Conservation (phyloP, 768 basidiomycete genomes). For the Mycena sanguinolenta region DNA sequence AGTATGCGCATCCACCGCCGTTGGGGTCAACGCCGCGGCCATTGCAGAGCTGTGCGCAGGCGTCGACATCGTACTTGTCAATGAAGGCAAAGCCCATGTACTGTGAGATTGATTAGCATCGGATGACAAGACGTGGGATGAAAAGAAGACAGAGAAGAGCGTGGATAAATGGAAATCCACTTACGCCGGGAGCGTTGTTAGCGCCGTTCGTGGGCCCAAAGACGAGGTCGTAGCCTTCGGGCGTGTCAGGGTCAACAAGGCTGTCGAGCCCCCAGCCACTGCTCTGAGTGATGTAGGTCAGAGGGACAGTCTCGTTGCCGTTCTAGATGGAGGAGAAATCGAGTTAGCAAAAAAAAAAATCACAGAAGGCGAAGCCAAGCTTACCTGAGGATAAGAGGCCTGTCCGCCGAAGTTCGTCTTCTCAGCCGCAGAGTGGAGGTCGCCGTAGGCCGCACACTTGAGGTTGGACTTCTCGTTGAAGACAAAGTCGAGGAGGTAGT, state of each 20-base stretch:
- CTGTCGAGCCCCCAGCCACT: slow-evolving; percentile 55
- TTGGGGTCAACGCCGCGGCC: slow-evolving; percentile 54
- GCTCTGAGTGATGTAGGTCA: slow-evolving; percentile 60
- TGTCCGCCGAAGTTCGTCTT: slow-evolving; percentile 63
- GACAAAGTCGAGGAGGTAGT: slow-evolving; percentile 54
- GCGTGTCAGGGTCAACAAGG: slow-evolving; percentile 54
- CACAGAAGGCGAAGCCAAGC: background rate
- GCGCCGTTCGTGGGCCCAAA: slow-evolving; percentile 61
- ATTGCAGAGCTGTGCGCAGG: slow-evolving; percentile 61
- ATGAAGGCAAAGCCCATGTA: slow-evolving; percentile 68
- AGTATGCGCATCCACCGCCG: slow-evolving; percentile 63
- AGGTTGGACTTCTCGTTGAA: slow-evolving; percentile 57
- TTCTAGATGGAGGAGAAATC: slow-evolving; percentile 30
- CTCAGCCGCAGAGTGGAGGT: slow-evolving; percentile 57
- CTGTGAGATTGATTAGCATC: slow-evolving; percentile 42
- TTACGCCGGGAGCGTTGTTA: slow-evolving; percentile 60
- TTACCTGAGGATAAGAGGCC: slow-evolving; percentile 48
- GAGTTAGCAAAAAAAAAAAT: background rate
- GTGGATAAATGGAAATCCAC: slow-evolving; percentile 26
- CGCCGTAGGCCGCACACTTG: slow-evolving; percentile 62
- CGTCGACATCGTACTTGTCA: slow-evolving; percentile 60
- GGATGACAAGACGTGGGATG: too few species aligned
- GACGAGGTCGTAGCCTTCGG: slow-evolving; percentile 60
- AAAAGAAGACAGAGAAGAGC: background rate
- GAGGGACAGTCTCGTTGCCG: slow-evolving; percentile 30